These are phyloP conservation scores for Scedosporium apiospermum DNA, from an alignment of 2,329 filamentous ascomycete genomes.

Conservation along the genomic window DNA sequence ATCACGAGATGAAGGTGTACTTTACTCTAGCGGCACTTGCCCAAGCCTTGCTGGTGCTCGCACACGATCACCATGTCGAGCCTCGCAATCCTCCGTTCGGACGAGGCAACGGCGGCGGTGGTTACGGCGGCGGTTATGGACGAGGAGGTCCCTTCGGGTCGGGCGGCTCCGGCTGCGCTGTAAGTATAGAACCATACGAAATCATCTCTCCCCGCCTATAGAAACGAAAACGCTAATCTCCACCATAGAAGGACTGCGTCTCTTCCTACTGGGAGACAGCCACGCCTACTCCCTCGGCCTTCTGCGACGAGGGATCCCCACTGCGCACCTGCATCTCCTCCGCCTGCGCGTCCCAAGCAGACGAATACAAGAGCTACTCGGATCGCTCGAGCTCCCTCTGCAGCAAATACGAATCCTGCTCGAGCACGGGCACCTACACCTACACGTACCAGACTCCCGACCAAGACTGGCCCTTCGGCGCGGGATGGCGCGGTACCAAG, in stretches of 20 bases:
- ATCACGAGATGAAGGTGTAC: slow-evolving; percentile 6
- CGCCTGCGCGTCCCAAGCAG: slow-evolving; percentile 13
- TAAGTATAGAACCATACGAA: slow-evolving; percentile 7
- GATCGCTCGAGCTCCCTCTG: slow-evolving; percentile 14
- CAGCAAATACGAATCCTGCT: slow-evolving; percentile 12
- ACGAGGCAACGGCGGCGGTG: slow-evolving; percentile 6
- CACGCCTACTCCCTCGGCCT: slow-evolving; percentile 13
- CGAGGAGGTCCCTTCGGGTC: slow-evolving; percentile 3
- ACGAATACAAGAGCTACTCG: slow-evolving; percentile 12
- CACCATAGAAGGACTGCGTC: slow-evolving; percentile 12
- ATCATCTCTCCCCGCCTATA: background rate
- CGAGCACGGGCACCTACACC: slow-evolving; percentile 15
- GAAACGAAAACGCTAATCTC: background rate
- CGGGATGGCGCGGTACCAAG: slow-evolving; percentile 9
- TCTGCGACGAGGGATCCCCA: slow-evolving; percentile 11
- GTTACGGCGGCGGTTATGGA: slow-evolving; percentile 4
- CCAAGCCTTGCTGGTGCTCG: background rate
- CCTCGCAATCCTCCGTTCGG: slow-evolving; percentile 6
- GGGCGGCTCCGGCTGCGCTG: slow-evolving; percentile 8
- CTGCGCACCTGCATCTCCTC: slow-evolving; percentile 14
- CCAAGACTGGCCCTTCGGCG: slow-evolving; percentile 8
- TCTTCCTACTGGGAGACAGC: slow-evolving; percentile 17
- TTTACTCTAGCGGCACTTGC: slow-evolving; percentile 6
- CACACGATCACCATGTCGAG: background rate
- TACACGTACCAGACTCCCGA: slow-evolving; percentile 12